These are phyloP conservation scores for Fusarium torreyae DNA, from an alignment of 2,329 filamentous ascomycete genomes.

Conservation along the genomic window DNA sequence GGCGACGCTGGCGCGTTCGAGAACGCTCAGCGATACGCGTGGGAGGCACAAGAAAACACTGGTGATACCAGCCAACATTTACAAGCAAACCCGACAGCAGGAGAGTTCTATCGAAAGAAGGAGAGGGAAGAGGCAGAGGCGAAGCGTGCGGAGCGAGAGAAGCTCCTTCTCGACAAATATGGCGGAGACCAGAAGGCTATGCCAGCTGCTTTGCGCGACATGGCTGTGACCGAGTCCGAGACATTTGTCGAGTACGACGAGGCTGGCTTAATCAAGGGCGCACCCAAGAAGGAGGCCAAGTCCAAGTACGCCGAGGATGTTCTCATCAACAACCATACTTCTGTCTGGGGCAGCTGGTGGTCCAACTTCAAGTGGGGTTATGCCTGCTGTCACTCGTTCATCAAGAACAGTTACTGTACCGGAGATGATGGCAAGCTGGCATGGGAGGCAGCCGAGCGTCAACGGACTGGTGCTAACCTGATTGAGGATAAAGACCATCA, in stretches of 20 bases:
- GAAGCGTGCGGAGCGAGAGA: constrained; percentile 77
- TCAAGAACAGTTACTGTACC: constrained; percentile 98
- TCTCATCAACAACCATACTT: constrained; percentile 89
- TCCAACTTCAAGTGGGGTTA: constrained; percentile 96
- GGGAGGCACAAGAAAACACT: constrained; percentile 91
- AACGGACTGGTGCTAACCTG: constrained; percentile 64
- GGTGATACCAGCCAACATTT: constrained; percentile 87
- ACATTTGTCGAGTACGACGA: constrained; percentile 96
- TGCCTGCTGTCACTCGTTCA: constrained; percentile 90
- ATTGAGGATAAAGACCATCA: constrained; percentile 53
- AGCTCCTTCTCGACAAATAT: constrained; percentile 84
- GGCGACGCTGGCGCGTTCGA: constrained; percentile 96
- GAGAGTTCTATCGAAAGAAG: constrained; percentile 86
- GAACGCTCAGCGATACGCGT: constrained; percentile 88
- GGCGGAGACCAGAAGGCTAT: constrained; percentile 73
- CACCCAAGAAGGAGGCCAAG: constrained; percentile 80
- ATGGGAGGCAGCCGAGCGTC: constrained; percentile 81
- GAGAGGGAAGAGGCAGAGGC: constrained; percentile 80
- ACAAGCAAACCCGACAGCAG: constrained; percentile 96
- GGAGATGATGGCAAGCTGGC: constrained; percentile 88
- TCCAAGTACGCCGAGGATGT: constrained; percentile 96
- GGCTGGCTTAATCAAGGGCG: constrained; percentile 89
- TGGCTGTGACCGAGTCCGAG: constrained; percentile 84
- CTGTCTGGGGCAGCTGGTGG: constrained; percentile 99
- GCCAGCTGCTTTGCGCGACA: constrained; percentile 74